Conservation (phyloP, 2,329 filamentous ascomycete genomes). For the Xylariaceae sp. region DNA sequence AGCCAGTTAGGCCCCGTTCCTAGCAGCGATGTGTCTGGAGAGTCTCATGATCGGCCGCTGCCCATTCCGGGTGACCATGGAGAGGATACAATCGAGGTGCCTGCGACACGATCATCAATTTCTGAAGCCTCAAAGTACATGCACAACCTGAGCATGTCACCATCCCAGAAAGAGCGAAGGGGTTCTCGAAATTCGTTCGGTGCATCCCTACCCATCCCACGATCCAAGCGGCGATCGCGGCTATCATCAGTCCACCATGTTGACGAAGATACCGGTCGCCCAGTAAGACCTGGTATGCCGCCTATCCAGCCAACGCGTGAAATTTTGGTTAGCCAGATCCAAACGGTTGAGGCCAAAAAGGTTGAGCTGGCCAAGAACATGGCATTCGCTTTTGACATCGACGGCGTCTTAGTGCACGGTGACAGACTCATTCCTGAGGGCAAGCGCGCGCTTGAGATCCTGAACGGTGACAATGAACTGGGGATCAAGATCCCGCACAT, state of each 20-base stretch:
- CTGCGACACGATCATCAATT: slow-evolving; percentile 70
- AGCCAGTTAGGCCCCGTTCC: slow-evolving; percentile 24
- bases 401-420: slow-evolving; percentile 77
- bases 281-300: slow-evolving; percentile 61
- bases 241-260: slow-evolving; percentile 63
- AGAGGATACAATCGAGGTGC: slow-evolving; percentile 68
- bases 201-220: slow-evolving; percentile 73
- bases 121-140: slow-evolving; percentile 73
- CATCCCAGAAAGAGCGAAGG: slow-evolving; percentile 70
- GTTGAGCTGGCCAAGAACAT: slow-evolving; percentile 76
- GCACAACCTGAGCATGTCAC: slow-evolving; percentile 72
- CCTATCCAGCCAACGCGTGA: slow-evolving; percentile 67
- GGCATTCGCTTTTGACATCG: slow-evolving; percentile 82
- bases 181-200: slow-evolving; percentile 79
- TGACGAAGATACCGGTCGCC: slow-evolving; percentile 51
- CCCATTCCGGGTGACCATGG: slow-evolving; percentile 52
- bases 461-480: slow-evolving; percentile 78
- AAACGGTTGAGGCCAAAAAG: slow-evolving; percentile 70
- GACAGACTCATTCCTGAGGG: slow-evolving; percentile 73
- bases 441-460: slow-evolving; percentile 68
- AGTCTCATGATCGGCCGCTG: slow-evolving; percentile 34
- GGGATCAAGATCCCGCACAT: slow-evolving; percentile 80
- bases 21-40: slow-evolving; percentile 15
- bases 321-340: slow-evolving; percentile 72
- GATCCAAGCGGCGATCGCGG: slow-evolving; percentile 71